phyloP scores from a whole-genome alignment of 1,284 basidiomycete species.

The Vanrija humicola region DNA sequence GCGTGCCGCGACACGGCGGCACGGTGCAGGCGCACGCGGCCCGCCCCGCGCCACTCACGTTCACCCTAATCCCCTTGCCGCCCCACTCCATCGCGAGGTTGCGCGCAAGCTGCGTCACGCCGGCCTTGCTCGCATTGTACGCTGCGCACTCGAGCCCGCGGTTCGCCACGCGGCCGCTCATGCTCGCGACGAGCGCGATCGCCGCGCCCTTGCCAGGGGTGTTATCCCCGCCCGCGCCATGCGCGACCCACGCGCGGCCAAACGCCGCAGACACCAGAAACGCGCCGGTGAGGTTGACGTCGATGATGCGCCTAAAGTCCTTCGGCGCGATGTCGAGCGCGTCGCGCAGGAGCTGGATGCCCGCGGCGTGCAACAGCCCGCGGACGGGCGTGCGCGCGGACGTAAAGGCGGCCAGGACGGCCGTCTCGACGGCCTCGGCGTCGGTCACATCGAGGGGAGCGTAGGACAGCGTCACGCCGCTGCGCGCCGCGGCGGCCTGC shows the following conservation, averaged over 20 bases:
- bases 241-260: conserved; percentile 69
- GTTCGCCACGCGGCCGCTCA: conserved; percentile 80
- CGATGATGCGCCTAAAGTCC: conserved; percentile 66
- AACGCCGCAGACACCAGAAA: conserved; percentile 74
- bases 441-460: conserved; percentile 60
- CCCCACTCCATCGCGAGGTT: conserved; percentile 81
- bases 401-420: conserved; percentile 60
- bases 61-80: conserved; percentile 62
- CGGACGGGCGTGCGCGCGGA: conserved; percentile 54
- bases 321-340: conserved; percentile 66
- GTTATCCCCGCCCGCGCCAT: conserved; percentile 36
- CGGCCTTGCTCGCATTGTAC: conserved; percentile 64
- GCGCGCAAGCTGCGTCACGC: conserved; percentile 73
- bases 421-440: conserved; percentile 58
- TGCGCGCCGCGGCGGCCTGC: conserved; percentile 54
- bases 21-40: too few relatives aligned
- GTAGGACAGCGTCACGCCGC: conserved; percentile 59
- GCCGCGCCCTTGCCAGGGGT: conserved; percentile 44
- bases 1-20: too few relatives aligned
- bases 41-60: conserved; percentile 2
- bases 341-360: conserved; percentile 60
- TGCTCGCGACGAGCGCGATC: conserved; percentile 75
- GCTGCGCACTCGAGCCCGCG: conserved; percentile 53
- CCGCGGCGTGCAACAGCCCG: conserved; percentile 64
- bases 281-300: conserved; percentile 71